Conservation (phyloP, 2,329 filamentous ascomycete genomes). For the Ophiostoma fasciatum region DNA sequence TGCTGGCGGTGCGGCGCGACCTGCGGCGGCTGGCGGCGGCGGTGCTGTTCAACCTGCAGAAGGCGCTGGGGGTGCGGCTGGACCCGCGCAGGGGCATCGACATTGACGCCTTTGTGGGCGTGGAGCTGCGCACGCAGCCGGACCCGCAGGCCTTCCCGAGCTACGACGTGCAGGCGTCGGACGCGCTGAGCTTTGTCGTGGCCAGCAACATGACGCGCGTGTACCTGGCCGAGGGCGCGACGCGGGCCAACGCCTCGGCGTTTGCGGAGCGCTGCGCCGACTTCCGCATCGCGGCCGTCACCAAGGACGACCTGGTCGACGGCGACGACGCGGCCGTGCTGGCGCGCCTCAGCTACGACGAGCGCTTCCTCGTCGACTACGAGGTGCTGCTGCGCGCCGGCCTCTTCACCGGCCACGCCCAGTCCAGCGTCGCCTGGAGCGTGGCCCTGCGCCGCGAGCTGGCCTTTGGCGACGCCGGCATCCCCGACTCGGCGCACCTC, state of each 20-base stretch:
- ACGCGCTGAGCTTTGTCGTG: constrained; percentile 18
- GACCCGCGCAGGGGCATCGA: constrained; percentile 15
- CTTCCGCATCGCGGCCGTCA: constrained; percentile 24
- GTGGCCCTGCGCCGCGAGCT: constrained; percentile 25
- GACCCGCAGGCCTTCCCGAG: constrained; percentile 15
- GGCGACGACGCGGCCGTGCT: constrained; percentile 21
- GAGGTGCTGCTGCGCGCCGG: constrained; percentile 30
- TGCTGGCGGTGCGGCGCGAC: constrained; percentile 22
- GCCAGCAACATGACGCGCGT: constrained; percentile 18
- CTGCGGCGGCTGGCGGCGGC: constrained; percentile 20
- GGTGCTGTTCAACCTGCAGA: constrained; percentile 20
- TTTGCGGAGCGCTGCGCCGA: constrained; percentile 23
- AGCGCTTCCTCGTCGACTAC: constrained; percentile 35
- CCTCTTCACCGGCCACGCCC: constrained; percentile 27
- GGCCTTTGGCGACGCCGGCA: constrained; percentile 13
- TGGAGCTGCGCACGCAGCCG: constrained; percentile 22
- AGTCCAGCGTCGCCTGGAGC: constrained; percentile 32
- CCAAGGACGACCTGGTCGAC: constrained; percentile 27
- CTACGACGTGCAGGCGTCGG: constrained; percentile 20
- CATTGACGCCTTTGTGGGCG: constrained; percentile 17
- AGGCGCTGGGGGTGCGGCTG: constrained; percentile 13
- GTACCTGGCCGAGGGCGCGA: constrained; percentile 29
- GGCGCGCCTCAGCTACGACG: constrained; percentile 28
- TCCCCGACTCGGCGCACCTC: constrained; percentile 4
- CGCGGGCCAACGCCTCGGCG: constrained; percentile 18